Evolutionary conservation across 805 yeast species (phyloP), one percentile per base, ranked within the genome.

Genomic region (Candida jianshihensis): DNA sequence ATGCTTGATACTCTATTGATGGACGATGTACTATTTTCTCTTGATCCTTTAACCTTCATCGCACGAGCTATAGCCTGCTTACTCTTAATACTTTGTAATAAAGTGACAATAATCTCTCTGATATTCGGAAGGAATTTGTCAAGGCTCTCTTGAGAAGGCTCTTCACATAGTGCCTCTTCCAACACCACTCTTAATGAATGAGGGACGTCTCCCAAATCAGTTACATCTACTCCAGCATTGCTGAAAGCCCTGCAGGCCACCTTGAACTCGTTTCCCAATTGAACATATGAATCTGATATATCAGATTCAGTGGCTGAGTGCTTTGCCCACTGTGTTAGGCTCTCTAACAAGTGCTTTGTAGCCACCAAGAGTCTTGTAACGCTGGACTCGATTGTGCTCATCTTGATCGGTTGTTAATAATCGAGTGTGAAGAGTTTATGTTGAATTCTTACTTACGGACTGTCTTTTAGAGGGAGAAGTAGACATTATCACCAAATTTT

Each of bases 161-260:
- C 75, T 47, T 84, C 87, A 37, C 95, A 76, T 5, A 92, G 63
- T 0, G 97, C 95, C 33, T 79, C 79, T 52, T 92, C 98, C 30
- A 92, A 60, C 3, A 92, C 85, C 6, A 70, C 68, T 36, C 98
- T 68, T 25, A 92, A 63, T 12, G 81, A 75, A 40, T 73, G 79
- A 0, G 98, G 97, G 2, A 92, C 96, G 52, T 90, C 96, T 1
- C 95, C 92, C 19, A 92, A 63, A 54, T 87, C 96, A 11, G 79
- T 65, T 8, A 82, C 81, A 46, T 83, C 89, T 5, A 92, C 77
- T 1, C 95, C 95, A 3, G 86, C 81, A 38, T 70, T 70, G 5
- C 78, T 63, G 56, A 90, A 89, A 3, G 94, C 84, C 41, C 86
- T 71, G 17, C 89, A 78, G 1, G 94, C 85, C 4, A 84, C 75